Conservation (phyloP, 495 filamentous ascomycete genomes). For the Lichina pygmaea region DNA sequence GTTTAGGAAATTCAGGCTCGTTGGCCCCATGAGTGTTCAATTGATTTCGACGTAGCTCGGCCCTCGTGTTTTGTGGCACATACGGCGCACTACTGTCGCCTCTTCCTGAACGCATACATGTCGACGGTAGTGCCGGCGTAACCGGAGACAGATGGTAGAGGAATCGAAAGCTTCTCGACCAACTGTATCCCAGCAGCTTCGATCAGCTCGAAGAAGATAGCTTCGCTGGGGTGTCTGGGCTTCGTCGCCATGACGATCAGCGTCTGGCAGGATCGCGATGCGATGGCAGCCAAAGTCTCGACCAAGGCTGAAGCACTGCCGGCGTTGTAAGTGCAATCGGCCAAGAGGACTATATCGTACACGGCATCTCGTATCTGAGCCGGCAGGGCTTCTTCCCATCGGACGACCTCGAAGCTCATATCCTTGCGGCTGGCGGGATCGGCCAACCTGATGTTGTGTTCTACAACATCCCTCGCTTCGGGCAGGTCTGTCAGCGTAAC, state of each 20-base stretch:
- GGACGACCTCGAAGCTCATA: constrained; percentile 32
- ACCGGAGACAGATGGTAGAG: too few species aligned
- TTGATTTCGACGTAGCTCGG: too few species aligned
- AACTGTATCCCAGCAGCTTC: constrained; percentile 22
- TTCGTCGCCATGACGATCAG: constrained; percentile 58
- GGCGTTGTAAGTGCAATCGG: constrained; percentile 89
- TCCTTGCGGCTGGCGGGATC: constrained; percentile 13
- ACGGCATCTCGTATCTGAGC: constrained; percentile 9
- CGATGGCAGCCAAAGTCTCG: constrained; percentile 30
- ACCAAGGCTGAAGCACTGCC: constrained; percentile 58
- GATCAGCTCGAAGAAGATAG: constrained; percentile 57
- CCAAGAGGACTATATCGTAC: constrained; percentile 47
- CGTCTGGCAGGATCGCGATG: constrained; percentile 19
- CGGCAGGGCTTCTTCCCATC: constrained; percentile 36
- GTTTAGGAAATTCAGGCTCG: too few species aligned
- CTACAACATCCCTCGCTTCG: constrained; percentile 41
- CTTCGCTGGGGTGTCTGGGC: constrained; percentile 59
- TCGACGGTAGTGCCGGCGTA: too few species aligned
- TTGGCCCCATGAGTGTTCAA: too few species aligned
- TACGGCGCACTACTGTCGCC: too few species aligned
- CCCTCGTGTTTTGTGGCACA: too few species aligned
- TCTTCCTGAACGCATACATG: too few species aligned
- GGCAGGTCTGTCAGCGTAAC: constrained; percentile 62
- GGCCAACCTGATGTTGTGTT: constrained; percentile 23
- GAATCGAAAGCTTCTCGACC: constrained; percentile 2